Base-by-base conservation (phyloP, 805 yeast species). In the Sugiyamaella chiloensis region DNA sequence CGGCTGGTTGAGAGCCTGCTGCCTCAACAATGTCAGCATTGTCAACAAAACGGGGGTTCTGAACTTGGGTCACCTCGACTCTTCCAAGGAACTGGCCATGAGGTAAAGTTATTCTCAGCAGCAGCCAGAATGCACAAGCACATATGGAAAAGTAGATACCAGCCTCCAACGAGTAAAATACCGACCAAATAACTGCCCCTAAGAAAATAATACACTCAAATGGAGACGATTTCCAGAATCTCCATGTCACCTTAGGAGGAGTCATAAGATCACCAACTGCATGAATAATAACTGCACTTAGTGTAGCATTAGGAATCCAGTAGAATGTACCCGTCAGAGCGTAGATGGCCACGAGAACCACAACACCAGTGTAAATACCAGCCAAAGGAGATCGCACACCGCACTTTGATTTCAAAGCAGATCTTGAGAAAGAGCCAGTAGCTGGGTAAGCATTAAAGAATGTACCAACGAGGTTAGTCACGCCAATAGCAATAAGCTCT, bases 371-470 rank as follows among this genome's bases (percentile, higher is more conserved):
- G 67, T 82, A 85, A 35, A 88, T 75, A 70, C 96, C 96, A 39
- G 96, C 95, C 52, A 90, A 71, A 29, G 97, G 97, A 17, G 97
- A 90, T 62, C 89, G 79, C 40, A 90, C 97, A 64, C 96, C 95
- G 76, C 96, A 90, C 69, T 90, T 90, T 44, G 95, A 83, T 69
- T 91, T 90, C 60, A 90, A 75, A 5, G 97, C 97, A 39, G 96
- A 85, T 72, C 97, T 83, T 16, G 95, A 86, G 67, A 90, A 90
- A 1, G 97, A 90, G 40, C 97, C 97, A 3, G 97, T 90, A 5
- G 96, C 89, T 6, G 97, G 97, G 65, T 90, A 90, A 5, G 97
- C 96, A 60, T 80, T 76, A 78, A 90, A 90, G 63, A 89, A 87
- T 17, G 96, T 87, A 57, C 96, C 96, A 57, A 90, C 74, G 64